Conservation (phyloP, 768 basidiomycete genomes). For the Neoboletus magnificus region DNA sequence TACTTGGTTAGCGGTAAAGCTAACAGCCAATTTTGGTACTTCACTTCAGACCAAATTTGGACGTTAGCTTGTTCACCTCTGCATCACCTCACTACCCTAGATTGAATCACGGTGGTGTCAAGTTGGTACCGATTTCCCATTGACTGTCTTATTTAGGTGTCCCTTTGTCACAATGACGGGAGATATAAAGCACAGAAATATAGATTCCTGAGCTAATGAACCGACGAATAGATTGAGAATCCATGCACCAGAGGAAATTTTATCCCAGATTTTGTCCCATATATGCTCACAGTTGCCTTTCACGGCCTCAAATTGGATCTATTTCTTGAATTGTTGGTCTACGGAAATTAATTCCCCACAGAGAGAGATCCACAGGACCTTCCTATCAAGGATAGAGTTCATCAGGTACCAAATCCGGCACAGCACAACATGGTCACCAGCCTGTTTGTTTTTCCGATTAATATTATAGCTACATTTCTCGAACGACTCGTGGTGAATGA, state of each 20-base stretch:
- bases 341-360: too few relatives aligned
- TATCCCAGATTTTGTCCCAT: neutral
- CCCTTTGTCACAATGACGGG: slow-evolving; percentile 18
- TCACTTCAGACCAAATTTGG: slow-evolving; percentile 28
- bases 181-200: neutral
- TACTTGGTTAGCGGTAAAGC: slow-evolving; percentile 17
- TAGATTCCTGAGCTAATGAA: neutral
- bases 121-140: neutral
- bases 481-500: neutral
- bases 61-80: slow-evolving; percentile 22
- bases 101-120: neutral
- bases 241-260: neutral
- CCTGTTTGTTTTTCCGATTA: neutral
- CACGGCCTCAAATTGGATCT: neutral
- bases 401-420: neutral
- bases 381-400: neutral
- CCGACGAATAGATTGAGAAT: neutral
- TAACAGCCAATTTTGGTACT: slow-evolving; percentile 20
- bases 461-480: neutral
- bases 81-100: neutral
- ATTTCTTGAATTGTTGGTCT: too few relatives aligned
- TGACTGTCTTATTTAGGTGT: slow-evolving; percentile 13
- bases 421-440: neutral
- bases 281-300: neutral
- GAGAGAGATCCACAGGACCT: neutral